Percentiles rank a stretch among this genome's conserved stretches.
Evolutionary conservation across 2,329 filamentous ascomycete genomes (phyloP).

Genomic region (Paracorniculantispora psalliotae): DNA sequence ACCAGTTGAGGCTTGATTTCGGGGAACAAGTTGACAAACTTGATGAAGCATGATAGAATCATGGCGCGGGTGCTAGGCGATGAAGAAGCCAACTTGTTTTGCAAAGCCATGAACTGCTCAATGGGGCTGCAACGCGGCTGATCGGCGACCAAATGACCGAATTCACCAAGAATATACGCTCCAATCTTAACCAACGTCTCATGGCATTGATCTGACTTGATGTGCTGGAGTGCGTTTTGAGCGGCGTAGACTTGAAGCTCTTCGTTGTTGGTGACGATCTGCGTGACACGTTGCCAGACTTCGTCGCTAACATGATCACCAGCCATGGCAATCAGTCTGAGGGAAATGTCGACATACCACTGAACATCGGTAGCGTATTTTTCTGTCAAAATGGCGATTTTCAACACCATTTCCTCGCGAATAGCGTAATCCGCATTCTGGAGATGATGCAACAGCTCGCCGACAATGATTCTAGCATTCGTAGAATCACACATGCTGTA

Average conservation of each 20-base stretch:
- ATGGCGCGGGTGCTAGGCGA: conserved; percentile 89
- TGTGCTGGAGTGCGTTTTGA: conserved; percentile 84
- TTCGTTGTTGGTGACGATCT: conserved; percentile 99
- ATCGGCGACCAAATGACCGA: conserved; percentile 93
- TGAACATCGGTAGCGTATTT: conserved; percentile 98
- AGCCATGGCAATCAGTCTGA: conserved; percentile 90
- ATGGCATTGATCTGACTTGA: conserved; percentile 90
- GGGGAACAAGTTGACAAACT: conserved; percentile 96
- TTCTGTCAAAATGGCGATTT: conserved; percentile 96
- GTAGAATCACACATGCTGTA: conserved; percentile 99
- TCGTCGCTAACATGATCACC: conserved; percentile 98
- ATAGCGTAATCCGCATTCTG: conserved; percentile 97
- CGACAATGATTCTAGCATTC: conserved; percentile 91
- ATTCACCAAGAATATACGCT: conserved; percentile 92
- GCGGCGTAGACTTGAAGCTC: conserved; percentile 95
- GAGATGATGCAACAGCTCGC: conserved; percentile 87
- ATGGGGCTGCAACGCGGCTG: conserved; percentile 90
- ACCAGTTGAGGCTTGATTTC: conserved; percentile 96
- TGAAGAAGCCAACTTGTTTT: conserved; percentile 82
- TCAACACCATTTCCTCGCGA: conserved; percentile 97
- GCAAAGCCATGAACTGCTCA: conserved; percentile 90
- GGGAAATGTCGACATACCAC: conserved; percentile 98
- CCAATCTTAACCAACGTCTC: conserved; percentile 98
- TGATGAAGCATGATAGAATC: conserved; percentile 91
- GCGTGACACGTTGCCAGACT: conserved; percentile 97